A percentile compares a stretch with the other conserved stretches of the same genome.
Evolutionary conservation across 108 stramenopile genomes (phyloP).

Genomic region (Cyclostephanos invisitatus): DNA sequence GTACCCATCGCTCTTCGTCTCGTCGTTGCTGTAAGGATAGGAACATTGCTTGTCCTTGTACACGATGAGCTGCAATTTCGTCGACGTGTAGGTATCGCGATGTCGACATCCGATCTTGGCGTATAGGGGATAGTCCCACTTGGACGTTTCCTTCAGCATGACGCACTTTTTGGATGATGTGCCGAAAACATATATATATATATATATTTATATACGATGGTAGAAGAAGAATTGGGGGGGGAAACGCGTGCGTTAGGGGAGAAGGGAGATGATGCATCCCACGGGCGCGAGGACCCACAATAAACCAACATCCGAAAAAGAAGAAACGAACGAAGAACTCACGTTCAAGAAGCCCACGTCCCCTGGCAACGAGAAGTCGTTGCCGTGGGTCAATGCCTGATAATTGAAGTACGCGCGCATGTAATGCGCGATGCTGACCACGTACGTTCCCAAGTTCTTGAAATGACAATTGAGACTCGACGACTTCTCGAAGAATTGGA

Average conservation of each 20-base stretch:
- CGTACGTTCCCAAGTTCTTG: conserved; percentile 79
- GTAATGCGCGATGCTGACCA: conserved; percentile 87
- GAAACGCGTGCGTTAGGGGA: neutral
- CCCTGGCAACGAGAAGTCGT: conserved; percentile 69
- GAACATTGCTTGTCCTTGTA: conserved; percentile 82
- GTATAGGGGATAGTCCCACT: conserved; percentile 58
- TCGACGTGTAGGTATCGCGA: conserved; percentile 81
- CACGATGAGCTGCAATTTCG: conserved; percentile 74
- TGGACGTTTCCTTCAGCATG: conserved; percentile 56
- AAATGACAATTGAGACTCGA: conserved; percentile 77
- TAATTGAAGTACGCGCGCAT: conserved; percentile 91
- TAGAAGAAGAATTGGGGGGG: conserved; percentile 9
- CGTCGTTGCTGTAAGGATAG: conserved; percentile 51
- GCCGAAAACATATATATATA: too few relatives aligned
- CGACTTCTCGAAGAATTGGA: conserved; percentile 73
- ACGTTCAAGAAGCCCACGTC: conserved; percentile 84
- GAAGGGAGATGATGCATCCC: conserved; percentile 3
- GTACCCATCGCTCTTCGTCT: conserved; percentile 60
- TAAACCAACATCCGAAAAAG: too few relatives aligned
- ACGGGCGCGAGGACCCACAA: too few relatives aligned
- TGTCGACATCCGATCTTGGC: conserved; percentile 90
- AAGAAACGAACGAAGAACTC: conserved; percentile 24
- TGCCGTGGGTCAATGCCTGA: conserved; percentile 69
- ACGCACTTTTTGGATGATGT: conserved; percentile 54
- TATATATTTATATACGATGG: too few relatives aligned